Evolutionary conservation across 805 yeast species (phyloP).

Genomic region (Isabelozyma gotoi): DNA sequence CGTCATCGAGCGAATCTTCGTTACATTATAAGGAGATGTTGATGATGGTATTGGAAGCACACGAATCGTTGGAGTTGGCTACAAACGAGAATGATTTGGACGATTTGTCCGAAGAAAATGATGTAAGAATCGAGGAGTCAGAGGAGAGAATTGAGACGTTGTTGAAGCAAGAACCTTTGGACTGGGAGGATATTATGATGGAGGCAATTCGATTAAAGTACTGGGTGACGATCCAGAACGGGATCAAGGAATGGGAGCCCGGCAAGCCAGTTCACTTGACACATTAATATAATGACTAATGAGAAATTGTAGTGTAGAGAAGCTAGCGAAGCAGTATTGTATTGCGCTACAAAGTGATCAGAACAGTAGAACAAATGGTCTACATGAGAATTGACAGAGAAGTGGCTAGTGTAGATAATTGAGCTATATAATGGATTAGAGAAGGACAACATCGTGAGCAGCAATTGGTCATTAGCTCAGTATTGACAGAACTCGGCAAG

Average conservation of each 20-base stretch:
- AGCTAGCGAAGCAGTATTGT: too few species aligned
- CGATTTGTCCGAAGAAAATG: slow-evolving; percentile 53
- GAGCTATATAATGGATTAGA: too few species aligned
- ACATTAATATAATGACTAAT: slow-evolving; percentile 37
- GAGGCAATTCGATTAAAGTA: slow-evolving; percentile 76
- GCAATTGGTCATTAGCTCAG: too few species aligned
- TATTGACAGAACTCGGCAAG: too few species aligned
- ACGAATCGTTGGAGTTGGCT: slow-evolving; percentile 77
- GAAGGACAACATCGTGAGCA: too few species aligned
- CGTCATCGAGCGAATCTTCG: slow-evolving; percentile 26
- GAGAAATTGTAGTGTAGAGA: too few species aligned
- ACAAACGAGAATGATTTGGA: slow-evolving; percentile 57
- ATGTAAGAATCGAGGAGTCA: slow-evolving; percentile 48
- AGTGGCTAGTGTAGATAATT: too few species aligned
- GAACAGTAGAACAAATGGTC: too few species aligned
- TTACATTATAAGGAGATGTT: slow-evolving; percentile 54
- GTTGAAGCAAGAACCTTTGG: slow-evolving; percentile 35
- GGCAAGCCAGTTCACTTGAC: slow-evolving; percentile 64
- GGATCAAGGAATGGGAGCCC: slow-evolving; percentile 76
- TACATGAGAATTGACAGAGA: too few species aligned
- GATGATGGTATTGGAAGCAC: slow-evolving; percentile 78
- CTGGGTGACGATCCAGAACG: slow-evolving; percentile 76
- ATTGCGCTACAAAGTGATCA: slow-evolving; percentile 1
- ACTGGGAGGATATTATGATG: slow-evolving; percentile 59
- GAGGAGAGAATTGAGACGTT: slow-evolving; percentile 47